A percentile compares a stretch with the other conserved stretches of the same genome.
phyloP scores from a whole-genome alignment of 352 stramenopile genomes.

The Pythium brachiatum region DNA sequence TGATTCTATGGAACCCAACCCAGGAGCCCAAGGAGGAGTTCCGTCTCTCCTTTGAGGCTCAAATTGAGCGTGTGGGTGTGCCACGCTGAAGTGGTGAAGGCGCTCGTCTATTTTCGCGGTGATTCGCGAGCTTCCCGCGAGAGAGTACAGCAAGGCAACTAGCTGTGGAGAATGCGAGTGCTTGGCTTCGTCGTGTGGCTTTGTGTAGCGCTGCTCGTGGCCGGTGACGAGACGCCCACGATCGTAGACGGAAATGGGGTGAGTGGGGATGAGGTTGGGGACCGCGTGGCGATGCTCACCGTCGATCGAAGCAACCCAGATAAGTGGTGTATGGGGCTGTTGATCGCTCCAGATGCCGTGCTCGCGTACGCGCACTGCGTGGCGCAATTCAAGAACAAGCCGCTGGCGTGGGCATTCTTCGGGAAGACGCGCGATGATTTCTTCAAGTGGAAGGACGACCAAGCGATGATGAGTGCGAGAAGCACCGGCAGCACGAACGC shows the following conservation, averaged over 20 bases:
- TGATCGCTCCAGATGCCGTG: slow-evolving; percentile 31
- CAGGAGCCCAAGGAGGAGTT: not conserved
- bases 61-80: not conserved
- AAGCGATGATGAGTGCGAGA: not conserved
- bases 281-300: slow-evolving; percentile 31
- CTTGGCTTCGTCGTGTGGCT: not conserved
- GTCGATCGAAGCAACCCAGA: slow-evolving; percentile 2
- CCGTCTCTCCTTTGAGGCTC: no score
- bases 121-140: not conserved
- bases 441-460: not conserved
- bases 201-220: not conserved
- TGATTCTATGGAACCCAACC: not conserved
- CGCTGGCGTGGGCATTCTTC: slow-evolving; percentile 32
- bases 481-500: not conserved
- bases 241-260: not conserved
- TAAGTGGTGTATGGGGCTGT: slow-evolving; percentile 34
- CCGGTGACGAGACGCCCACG: not conserved
- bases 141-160: not conserved
- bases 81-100: not conserved
- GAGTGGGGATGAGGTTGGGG: not conserved
- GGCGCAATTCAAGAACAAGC: not conserved
- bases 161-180: not conserved
- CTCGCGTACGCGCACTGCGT: slow-evolving; percentile 35
- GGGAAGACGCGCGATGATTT: slow-evolving; percentile 14
- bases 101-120: not conserved